Evolutionary conservation across 371 early-diverging fungal species (phyloP).

Genomic region (Mortierella sp.): DNA sequence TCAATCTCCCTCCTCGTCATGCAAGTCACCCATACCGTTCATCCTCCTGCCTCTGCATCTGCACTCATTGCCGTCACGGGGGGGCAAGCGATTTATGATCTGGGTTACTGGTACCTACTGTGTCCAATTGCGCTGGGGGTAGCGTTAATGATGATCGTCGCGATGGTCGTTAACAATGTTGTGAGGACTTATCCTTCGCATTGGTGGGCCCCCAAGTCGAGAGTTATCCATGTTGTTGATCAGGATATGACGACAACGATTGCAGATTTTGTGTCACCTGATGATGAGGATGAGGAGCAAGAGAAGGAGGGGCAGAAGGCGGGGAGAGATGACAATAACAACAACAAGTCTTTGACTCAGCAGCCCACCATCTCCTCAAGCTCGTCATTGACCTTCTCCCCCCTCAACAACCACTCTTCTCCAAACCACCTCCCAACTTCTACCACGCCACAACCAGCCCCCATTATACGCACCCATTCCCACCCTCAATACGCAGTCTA

Average conservation of each 20-base stretch:
- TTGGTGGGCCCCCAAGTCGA: slow-evolving; percentile 68
- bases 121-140: slow-evolving; percentile 68
- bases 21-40: slow-evolving; percentile 79
- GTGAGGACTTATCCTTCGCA: slow-evolving; percentile 75
- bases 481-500: slow-evolving; percentile 36
- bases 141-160: slow-evolving; percentile 68
- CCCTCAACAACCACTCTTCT: background rate
- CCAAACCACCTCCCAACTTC: background rate
- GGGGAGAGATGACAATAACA: background rate
- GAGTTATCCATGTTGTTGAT: slow-evolving; percentile 29
- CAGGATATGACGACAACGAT: slow-evolving; percentile 48
- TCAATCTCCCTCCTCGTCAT: slow-evolving; percentile 74
- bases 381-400: background rate
- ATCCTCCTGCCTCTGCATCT: slow-evolving; percentile 84
- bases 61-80: slow-evolving; percentile 74
- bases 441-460: background rate
- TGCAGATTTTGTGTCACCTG: slow-evolving; percentile 33
- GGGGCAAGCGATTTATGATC: slow-evolving; percentile 58
- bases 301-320: background rate
- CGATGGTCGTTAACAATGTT: slow-evolving; percentile 78
- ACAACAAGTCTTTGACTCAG: background rate
- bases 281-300: slow-evolving; percentile 10
- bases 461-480: background rate
- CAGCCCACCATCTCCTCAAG: background rate
- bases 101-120: slow-evolving; percentile 75